A percentile compares a stretch with the other conserved stretches of the same genome.
Conservation (phyloP, 495 filamentous ascomycete species). For the Beverwykella pulmonaria region DNA sequence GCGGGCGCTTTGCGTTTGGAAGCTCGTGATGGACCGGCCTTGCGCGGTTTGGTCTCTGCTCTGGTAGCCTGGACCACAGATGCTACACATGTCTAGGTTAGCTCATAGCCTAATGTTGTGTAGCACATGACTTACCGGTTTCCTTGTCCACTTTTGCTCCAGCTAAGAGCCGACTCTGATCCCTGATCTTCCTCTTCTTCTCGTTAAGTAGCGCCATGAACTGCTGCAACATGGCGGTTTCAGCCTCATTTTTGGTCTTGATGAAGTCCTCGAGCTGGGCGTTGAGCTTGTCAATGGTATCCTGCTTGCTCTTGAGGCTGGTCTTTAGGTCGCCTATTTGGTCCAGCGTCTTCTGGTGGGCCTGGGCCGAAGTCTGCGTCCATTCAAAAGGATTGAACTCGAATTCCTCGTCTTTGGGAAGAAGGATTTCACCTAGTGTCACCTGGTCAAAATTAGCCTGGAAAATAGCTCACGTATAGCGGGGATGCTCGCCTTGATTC, state of each 20-base stretch:
- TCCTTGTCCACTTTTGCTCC: constrained; percentile 60
- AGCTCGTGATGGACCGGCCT: constrained; percentile 35
- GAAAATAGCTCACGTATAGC: not conserved
- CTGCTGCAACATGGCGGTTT: constrained; percentile 70
- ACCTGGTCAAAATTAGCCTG: constrained; percentile 25
- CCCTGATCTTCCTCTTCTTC: constrained; percentile 89
- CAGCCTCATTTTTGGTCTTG: constrained; percentile 57
- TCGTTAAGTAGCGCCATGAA: constrained; percentile 74
- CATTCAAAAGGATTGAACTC: constrained; percentile 74
- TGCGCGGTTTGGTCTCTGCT: constrained; percentile 27
- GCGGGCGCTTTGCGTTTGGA: constrained; percentile 42
- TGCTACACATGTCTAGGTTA: not conserved
- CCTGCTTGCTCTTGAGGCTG: constrained; percentile 51
- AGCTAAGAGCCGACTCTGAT: constrained; percentile 71
- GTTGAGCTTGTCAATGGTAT: constrained; percentile 44
- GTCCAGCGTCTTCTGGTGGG: constrained; percentile 49
- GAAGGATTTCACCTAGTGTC: constrained; percentile 62
- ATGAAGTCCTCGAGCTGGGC: constrained; percentile 46
- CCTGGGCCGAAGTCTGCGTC: constrained; percentile 58
- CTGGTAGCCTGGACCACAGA: constrained; percentile 17
- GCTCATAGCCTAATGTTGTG: not conserved
- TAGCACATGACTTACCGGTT: constrained; percentile 27
- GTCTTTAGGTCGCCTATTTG: constrained; percentile 54
- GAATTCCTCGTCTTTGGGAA: constrained; percentile 64
- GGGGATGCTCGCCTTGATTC: constrained; percentile 29